phyloP scores from a whole-genome alignment of 73 alveolate genomes.

The Blepharisma japonicum region DNA sequence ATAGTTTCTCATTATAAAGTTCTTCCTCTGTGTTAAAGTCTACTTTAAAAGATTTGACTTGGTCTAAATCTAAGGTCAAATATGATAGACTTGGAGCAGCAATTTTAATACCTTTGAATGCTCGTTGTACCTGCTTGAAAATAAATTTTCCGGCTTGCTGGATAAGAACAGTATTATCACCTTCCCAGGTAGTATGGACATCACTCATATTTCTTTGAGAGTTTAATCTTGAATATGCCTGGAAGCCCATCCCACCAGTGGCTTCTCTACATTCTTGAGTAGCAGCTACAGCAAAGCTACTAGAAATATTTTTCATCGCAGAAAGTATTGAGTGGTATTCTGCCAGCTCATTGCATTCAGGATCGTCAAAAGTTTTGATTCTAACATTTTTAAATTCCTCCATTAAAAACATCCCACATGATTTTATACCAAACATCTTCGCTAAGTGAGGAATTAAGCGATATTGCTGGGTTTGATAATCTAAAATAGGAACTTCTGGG shows the following conservation, averaged over 20 bases:
- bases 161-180: slow-evolving; percentile 73
- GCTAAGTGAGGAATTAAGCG: slow-evolving; percentile 32
- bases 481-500: slow-evolving; percentile 35
- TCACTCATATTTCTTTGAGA: slow-evolving; percentile 47
- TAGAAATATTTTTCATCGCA: slow-evolving; percentile 41
- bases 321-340: slow-evolving; percentile 57
- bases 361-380: slow-evolving; percentile 36
- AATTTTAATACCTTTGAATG: slow-evolving; percentile 30
- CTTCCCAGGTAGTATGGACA: slow-evolving; percentile 81
- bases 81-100: slow-evolving; percentile 27
- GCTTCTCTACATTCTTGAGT: slow-evolving; percentile 63
- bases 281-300: slow-evolving; percentile 44
- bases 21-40: neutral
- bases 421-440: slow-evolving; percentile 24
- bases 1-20: neutral
- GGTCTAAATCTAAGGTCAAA: neutral
- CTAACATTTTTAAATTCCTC: slow-evolving; percentile 36
- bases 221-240: slow-evolving; percentile 55
- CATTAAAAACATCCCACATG: slow-evolving; percentile 38
- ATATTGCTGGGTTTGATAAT: slow-evolving; percentile 36
- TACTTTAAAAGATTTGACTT: neutral
- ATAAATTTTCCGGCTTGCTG: slow-evolving; percentile 62
- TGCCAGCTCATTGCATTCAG: slow-evolving; percentile 30
- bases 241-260: slow-evolving; percentile 69
- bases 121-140: slow-evolving; percentile 14